These are phyloP conservation scores for Botryobasidium botryosum DNA, from an alignment of 768 basidiomycete genomes.

Conservation along the genomic window DNA sequence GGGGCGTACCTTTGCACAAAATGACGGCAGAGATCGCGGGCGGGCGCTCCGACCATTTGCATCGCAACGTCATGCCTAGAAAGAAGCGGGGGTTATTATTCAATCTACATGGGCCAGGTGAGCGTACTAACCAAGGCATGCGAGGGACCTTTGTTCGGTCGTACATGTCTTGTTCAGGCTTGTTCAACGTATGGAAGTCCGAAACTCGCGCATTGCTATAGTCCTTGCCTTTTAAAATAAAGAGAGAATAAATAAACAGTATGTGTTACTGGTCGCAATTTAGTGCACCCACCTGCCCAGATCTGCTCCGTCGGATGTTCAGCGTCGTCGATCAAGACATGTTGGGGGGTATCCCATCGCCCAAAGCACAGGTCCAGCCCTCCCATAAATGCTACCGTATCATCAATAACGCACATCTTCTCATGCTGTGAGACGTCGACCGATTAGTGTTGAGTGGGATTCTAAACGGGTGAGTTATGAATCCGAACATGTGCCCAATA, in stretches of 20 bases:
- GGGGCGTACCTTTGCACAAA: conserved; percentile 66
- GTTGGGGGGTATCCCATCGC: conserved; percentile 95
- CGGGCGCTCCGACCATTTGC: conserved; percentile 93
- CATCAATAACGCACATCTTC: conserved; percentile 94
- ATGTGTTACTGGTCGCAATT: neutral
- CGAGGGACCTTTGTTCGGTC: conserved; percentile 76
- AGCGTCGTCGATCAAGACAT: conserved; percentile 73
- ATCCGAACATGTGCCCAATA: conserved; percentile 90
- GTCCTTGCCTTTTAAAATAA: conserved; percentile 66
- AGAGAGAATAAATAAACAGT: neutral
- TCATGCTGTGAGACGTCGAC: conserved; percentile 50
- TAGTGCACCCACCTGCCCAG: conserved; percentile 57
- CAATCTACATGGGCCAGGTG: neutral
- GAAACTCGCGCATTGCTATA: conserved; percentile 78
- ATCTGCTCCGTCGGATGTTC: conserved; percentile 41
- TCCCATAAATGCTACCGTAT: conserved; percentile 96
- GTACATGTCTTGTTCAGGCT: conserved; percentile 91
- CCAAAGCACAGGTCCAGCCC: conserved; percentile 92
- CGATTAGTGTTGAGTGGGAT: neutral
- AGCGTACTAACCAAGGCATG: conserved; percentile 77
- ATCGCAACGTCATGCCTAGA: conserved; percentile 89
- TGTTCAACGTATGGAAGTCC: conserved; percentile 75
- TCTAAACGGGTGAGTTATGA: neutral
- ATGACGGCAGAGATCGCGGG: conserved; percentile 84
- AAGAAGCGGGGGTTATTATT: neutral